These are phyloP conservation scores for Acer saccharum DNA, from an alignment of 345 rosid species.

Conservation along the genomic window DNA sequence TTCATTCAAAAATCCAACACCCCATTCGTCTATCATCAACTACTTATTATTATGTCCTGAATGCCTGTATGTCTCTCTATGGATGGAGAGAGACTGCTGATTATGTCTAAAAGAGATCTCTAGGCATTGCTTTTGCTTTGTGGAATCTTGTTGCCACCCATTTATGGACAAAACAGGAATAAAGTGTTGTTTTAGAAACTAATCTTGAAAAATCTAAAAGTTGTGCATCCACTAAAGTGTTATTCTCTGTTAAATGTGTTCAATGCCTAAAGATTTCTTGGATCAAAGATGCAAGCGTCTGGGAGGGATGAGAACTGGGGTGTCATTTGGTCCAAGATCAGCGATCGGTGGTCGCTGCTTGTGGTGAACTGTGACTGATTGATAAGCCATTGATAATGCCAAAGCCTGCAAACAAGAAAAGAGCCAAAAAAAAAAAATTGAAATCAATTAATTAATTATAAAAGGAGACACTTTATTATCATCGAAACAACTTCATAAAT, in stretches of 20 bases:
- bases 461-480: background rate
- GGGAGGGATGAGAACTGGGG: slow-evolving; percentile 41
- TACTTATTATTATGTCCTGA: no score
- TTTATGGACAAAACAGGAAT: background rate
- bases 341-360: slow-evolving; percentile 76
- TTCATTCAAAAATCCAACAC: no score
- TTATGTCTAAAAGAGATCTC: background rate
- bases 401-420: slow-evolving; percentile 51
- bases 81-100: background rate
- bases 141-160: background rate
- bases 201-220: background rate
- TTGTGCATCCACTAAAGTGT: background rate
- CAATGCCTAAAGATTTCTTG: background rate
- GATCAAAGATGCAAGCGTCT: slow-evolving; percentile 38
- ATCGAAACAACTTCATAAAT: background rate
- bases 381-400: slow-evolving; percentile 90
- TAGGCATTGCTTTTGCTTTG: background rate
- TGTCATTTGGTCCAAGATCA: slow-evolving; percentile 66
- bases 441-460: background rate
- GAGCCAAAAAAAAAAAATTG: background rate
- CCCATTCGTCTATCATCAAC: no score
- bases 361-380: slow-evolving; percentile 68
- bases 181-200: background rate
- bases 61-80: no score
- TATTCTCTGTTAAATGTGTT: background rate